phyloP scores from a whole-genome alignment of 208 protist genomes.

The Vickermania spadyakhi region DNA sequence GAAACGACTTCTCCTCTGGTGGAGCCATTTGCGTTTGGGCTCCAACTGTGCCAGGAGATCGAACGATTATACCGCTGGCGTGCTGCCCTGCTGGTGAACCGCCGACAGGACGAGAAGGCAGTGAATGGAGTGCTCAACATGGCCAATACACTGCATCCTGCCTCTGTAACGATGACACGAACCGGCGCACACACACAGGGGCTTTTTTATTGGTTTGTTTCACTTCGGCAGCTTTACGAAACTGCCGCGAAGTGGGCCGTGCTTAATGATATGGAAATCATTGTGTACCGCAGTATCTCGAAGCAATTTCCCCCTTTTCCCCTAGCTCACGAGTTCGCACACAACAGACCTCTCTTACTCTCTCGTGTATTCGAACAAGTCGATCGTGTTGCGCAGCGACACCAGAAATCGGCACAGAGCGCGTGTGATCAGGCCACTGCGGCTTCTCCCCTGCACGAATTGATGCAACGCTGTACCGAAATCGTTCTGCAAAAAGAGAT shows the following conservation, averaged over 20 bases:
- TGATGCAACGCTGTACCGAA: slow-evolving; percentile 23
- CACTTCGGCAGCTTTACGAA: slow-evolving; percentile 18
- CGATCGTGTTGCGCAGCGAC: slow-evolving; percentile 6
- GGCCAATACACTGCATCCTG: slow-evolving; percentile 15
- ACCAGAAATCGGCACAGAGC: not conserved
- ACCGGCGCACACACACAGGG: slow-evolving; percentile 13
- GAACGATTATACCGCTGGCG: slow-evolving; percentile 63
- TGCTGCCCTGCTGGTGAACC: slow-evolving; percentile 68
- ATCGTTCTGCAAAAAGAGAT: slow-evolving; percentile 73
- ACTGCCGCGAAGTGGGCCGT: slow-evolving; percentile 58
- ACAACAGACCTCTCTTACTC: slow-evolving; percentile 47
- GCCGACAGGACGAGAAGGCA: slow-evolving; percentile 50
- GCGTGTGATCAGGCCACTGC: slow-evolving; percentile 37
- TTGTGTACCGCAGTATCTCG: slow-evolving; percentile 60
- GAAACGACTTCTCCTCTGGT: slow-evolving; percentile 15
- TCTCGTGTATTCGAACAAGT: slow-evolving; percentile 47
- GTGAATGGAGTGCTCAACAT: slow-evolving; percentile 66
- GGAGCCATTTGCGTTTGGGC: slow-evolving; percentile 49
- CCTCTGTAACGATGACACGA: slow-evolving; percentile 10
- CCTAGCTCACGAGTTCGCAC: slow-evolving; percentile 30
- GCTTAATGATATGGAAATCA: slow-evolving; percentile 78
- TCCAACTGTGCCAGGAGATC: slow-evolving; percentile 39
- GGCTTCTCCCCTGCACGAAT: slow-evolving; percentile 9
- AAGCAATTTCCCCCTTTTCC: slow-evolving; percentile 47
- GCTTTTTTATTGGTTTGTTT: not conserved